Percentiles rank a stretch among this genome's conserved stretches.
phyloP scores from a whole-genome alignment of 345 rosid species.

The Hirschfeldia incana region DNA sequence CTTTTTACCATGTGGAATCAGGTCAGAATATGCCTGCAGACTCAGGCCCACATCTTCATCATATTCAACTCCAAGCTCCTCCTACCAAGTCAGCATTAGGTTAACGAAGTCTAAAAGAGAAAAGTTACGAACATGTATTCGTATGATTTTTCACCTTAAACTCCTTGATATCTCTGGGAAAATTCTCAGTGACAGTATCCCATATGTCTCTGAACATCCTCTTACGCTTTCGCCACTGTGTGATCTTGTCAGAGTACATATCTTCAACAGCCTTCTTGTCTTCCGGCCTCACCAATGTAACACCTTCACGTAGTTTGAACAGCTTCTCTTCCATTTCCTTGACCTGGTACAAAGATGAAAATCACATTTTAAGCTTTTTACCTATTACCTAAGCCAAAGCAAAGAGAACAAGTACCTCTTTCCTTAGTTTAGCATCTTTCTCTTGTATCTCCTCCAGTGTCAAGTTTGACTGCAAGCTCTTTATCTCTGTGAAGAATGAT shows the following conservation, averaged over 20 bases:
- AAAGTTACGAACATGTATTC: neutral
- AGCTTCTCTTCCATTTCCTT: slow-evolving; percentile 73
- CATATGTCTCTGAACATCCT: slow-evolving; percentile 93
- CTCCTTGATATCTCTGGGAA: slow-evolving; percentile 75
- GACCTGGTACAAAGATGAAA: slow-evolving; percentile 48
- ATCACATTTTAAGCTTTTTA: neutral
- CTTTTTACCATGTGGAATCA: slow-evolving; percentile 64
- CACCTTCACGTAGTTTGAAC: slow-evolving; percentile 66
- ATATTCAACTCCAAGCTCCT: slow-evolving; percentile 85
- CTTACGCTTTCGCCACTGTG: slow-evolving; percentile 87
- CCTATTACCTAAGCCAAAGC: neutral
- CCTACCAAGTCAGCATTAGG: slow-evolving; percentile 53
- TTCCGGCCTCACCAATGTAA: slow-evolving; percentile 80
- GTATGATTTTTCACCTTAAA: slow-evolving; percentile 56
- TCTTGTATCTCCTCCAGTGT: slow-evolving; percentile 74
- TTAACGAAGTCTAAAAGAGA: neutral
- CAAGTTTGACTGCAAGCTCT: slow-evolving; percentile 67
- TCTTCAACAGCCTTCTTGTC: slow-evolving; percentile 66
- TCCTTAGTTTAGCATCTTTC: slow-evolving; percentile 56
- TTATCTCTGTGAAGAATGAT: slow-evolving; percentile 56
- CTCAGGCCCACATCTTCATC: slow-evolving; percentile 86
- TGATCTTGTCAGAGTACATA: slow-evolving; percentile 58
- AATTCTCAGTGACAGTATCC: slow-evolving; percentile 89
- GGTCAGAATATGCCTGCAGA: slow-evolving; percentile 62
- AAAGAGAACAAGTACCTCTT: slow-evolving; percentile 52